Evolutionary conservation across 345 rosid species (phyloP).

Genomic region (Sisymbrium altissimum): DNA sequence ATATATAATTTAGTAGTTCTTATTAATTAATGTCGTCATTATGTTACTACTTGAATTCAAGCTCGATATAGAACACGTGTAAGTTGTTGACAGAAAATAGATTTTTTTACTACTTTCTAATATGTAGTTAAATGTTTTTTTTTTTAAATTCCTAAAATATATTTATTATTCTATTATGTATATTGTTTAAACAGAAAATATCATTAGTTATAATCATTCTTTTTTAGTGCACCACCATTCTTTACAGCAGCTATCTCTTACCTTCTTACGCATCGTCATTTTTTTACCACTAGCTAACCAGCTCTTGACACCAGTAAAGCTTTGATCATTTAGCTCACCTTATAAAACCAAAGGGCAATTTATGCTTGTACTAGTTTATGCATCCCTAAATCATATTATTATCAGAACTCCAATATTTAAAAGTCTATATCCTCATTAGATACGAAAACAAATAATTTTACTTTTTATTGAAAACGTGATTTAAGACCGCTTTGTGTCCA

Average conservation of each 20-base stretch:
- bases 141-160: not conserved
- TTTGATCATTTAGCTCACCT: not conserved
- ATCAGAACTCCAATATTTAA: not conserved
- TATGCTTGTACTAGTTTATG: not conserved
- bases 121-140: not conserved
- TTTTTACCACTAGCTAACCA: not conserved
- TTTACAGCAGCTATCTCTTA: not conserved
- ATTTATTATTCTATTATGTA: not conserved
- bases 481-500: conserved; percentile 14
- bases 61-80: not conserved
- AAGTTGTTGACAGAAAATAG: not conserved
- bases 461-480: conserved; percentile 7
- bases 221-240: not conserved
- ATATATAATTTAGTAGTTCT: not conserved
- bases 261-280: not conserved
- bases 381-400: not conserved
- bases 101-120: not conserved
- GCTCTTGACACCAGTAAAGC: not conserved
- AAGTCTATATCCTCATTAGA: not conserved
- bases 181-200: not conserved
- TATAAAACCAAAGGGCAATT: not conserved
- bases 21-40: too few relatives aligned
- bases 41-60: not conserved
- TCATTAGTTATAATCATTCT: not conserved
- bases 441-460: not conserved